Evolutionary conservation across 2,329 filamentous ascomycete species (phyloP).

Genomic region (Trematosphaeria pertusa): DNA sequence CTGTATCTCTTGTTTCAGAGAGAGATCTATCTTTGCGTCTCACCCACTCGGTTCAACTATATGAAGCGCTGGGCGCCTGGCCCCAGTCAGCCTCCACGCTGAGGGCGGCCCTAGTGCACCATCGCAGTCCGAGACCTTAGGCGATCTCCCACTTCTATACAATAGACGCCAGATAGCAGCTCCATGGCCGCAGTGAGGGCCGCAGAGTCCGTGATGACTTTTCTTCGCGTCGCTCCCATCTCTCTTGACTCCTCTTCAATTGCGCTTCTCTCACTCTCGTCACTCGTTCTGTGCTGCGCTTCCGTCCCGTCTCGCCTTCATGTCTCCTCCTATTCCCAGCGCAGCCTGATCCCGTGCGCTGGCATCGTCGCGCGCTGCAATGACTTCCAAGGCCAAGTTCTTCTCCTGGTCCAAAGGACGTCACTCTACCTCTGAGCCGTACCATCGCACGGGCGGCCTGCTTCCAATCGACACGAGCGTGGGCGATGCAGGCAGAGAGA

Average conservation of each 20-base stretch:
- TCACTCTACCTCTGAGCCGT: slow-evolving; percentile 42
- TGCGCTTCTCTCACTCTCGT: slow-evolving; percentile 10
- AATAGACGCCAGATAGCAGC: not conserved
- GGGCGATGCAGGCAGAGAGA: slow-evolving; percentile 17
- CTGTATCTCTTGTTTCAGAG: too few relatives aligned
- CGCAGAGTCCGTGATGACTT: not conserved
- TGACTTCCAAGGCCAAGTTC: slow-evolving; percentile 52
- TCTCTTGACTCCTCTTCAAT: slow-evolving; percentile 1
- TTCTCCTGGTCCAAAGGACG: slow-evolving; percentile 54
- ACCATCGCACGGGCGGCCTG: slow-evolving; percentile 48
- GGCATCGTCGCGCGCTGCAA: slow-evolving; percentile 24
- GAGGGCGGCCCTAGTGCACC: not conserved
- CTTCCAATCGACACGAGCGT: slow-evolving; percentile 43
- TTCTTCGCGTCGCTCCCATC: not conserved
- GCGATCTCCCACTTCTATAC: not conserved
- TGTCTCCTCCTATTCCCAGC: slow-evolving; percentile 1
- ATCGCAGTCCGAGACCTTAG: not conserved
- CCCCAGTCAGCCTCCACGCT: not conserved
- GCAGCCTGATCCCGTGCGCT: slow-evolving; percentile 3
- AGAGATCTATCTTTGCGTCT: not conserved
- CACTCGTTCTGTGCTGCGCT: slow-evolving; percentile 16
- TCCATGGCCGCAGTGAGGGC: not conserved
- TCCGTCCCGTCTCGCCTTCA: slow-evolving; percentile 1
- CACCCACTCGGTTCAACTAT: not conserved
- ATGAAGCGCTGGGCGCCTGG: not conserved